Conservation (phyloP, 1,139 yeast genomes). For the Yamadazyma kanchanaburiensis region DNA sequence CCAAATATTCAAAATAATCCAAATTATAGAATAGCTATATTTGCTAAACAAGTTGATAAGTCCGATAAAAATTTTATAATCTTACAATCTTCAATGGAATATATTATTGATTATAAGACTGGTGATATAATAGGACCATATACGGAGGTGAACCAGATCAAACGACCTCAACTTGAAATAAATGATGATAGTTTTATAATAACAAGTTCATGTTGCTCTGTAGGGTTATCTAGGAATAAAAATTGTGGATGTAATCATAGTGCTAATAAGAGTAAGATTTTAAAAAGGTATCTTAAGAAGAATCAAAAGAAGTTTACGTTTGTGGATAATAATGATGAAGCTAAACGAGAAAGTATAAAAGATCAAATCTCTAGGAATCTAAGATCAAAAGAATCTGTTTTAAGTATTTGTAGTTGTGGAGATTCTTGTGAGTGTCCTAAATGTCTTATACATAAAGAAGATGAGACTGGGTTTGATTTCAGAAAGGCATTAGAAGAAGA, state of each 20-base stretch:
- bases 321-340: conserved; percentile 13
- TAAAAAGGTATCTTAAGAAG: conserved; percentile 32
- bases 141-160: conserved; percentile 16
- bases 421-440: conserved; percentile 46
- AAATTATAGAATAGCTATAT: conserved; percentile 55
- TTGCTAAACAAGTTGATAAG: conserved; percentile 40
- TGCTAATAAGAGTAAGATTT: conserved; percentile 33
- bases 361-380: conserved; percentile 24
- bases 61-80: conserved; percentile 15
- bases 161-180: conserved; percentile 21
- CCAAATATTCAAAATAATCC: conserved; percentile 56
- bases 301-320: conserved; percentile 13
- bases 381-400: conserved; percentile 28
- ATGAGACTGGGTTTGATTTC: conserved; percentile 4
- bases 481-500: conserved; percentile 2
- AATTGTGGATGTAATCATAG: conserved; percentile 29
- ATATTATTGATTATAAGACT: conserved; percentile 46
- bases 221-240: conserved; percentile 20
- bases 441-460: conserved; percentile 43
- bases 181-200: conserved; percentile 34
- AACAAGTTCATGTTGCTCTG: conserved; percentile 31
- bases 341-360: conserved; percentile 11
- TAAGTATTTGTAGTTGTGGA: conserved; percentile 49
- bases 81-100: conserved; percentile 48
- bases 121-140: conserved; percentile 45